Evolutionary conservation across 495 filamentous ascomycete species (phyloP).

Genomic region (Podospora pseudocomata): DNA sequence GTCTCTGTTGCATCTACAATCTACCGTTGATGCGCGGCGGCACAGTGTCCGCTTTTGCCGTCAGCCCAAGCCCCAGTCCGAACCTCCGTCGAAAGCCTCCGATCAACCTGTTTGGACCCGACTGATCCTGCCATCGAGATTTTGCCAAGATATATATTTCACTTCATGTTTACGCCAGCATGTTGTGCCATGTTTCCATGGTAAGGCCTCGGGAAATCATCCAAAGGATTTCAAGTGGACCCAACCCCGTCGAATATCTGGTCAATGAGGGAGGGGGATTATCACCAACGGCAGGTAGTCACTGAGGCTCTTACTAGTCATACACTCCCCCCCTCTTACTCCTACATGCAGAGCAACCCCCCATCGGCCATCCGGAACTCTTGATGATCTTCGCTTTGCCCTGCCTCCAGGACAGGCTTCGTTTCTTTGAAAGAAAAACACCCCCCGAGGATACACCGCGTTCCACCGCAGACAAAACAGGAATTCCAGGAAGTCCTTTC

Average conservation of each 20-base stretch:
- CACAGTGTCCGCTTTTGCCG: constrained; percentile 2
- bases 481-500: background rate
- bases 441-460: background rate
- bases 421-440: background rate
- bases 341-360: background rate
- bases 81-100: background rate
- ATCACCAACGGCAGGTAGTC: background rate
- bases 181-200: background rate
- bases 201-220: background rate
- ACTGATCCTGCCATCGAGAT: background rate
- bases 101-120: background rate
- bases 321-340: background rate
- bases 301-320: background rate
- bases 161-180: background rate
- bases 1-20: background rate
- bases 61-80: background rate
- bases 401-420: background rate
- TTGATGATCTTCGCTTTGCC: background rate
- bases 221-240: background rate
- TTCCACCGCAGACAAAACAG: background rate
- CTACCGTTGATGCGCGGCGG: background rate
- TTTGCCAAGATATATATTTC: background rate
- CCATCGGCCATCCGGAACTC: background rate
- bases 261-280: background rate
- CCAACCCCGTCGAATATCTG: background rate